phyloP scores from a whole-genome alignment of 441 rosid genomes.

The Metrosideros polymorpha region DNA sequence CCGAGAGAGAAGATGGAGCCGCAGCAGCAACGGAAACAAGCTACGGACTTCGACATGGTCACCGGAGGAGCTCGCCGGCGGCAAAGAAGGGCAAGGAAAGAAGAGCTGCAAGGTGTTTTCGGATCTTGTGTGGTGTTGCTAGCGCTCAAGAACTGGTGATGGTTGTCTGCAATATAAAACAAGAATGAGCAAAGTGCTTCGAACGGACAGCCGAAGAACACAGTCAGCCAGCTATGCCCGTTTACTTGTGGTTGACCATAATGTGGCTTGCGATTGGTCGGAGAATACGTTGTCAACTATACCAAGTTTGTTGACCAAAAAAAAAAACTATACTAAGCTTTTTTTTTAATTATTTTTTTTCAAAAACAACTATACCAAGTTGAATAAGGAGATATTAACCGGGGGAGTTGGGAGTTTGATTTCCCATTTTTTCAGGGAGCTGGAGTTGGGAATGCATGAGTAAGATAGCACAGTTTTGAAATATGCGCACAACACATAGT shows the following conservation, averaged over 20 bases:
- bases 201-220: background rate
- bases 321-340: too few relatives aligned
- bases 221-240: background rate
- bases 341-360: too few relatives aligned
- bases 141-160: background rate
- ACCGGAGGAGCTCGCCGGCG: background rate
- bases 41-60: constrained; percentile 18
- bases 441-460: too few relatives aligned
- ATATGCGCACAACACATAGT: too few relatives aligned
- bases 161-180: background rate
- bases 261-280: background rate
- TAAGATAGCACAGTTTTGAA: too few relatives aligned
- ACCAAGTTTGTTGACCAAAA: too few relatives aligned
- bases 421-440: too few relatives aligned
- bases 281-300: background rate
- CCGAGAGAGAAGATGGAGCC: constrained; percentile 45
- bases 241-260: background rate
- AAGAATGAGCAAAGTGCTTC: background rate
- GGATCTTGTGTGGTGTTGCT: background rate
- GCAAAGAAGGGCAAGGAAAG: background rate
- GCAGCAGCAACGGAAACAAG: constrained; percentile 41
- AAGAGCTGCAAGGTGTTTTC: background rate
- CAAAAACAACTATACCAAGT: background rate
- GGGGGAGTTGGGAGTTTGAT: too few relatives aligned
- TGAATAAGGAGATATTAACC: background rate